A percentile compares a stretch with the other conserved stretches of the same genome.
Conservation (phyloP, 2,329 filamentous ascomycete genomes). For the Zalaria obscura region DNA sequence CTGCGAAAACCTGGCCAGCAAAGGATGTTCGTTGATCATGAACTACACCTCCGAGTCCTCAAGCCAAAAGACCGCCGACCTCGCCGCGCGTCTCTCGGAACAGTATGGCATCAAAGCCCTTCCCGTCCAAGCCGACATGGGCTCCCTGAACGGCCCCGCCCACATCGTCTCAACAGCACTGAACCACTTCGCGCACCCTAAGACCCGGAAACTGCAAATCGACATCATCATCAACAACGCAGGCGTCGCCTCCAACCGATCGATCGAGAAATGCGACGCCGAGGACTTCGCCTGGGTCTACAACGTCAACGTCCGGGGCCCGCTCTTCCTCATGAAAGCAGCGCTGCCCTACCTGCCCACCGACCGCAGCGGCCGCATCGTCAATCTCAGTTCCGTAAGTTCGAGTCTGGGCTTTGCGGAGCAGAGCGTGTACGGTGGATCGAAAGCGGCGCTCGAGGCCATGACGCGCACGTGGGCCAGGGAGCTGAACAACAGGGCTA, state of each 20-base stretch:
- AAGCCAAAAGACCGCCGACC: conserved; percentile 32
- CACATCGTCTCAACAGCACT: conserved; percentile 45
- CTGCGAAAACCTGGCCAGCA: conserved; percentile 56
- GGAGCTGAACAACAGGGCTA: conserved; percentile 46
- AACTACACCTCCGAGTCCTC: conserved; percentile 58
- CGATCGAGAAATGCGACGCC: conserved; percentile 45
- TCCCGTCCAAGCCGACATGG: conserved; percentile 58
- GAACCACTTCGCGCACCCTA: conserved; percentile 42
- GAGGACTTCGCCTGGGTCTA: conserved; percentile 60
- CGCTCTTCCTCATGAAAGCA: conserved; percentile 64
- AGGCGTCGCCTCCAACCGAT: conserved; percentile 51
- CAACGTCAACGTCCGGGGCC: conserved; percentile 69
- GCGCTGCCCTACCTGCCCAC: conserved; percentile 51
- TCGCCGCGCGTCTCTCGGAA: conserved; percentile 41
- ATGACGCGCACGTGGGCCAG: conserved; percentile 57
- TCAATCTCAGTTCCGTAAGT: conserved; percentile 47
- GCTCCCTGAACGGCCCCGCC: conserved; percentile 44
- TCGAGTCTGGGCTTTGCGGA: conserved; percentile 41
- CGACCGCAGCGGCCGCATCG: conserved; percentile 51
- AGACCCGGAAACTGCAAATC: conserved; percentile 47
- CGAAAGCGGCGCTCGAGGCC: conserved; percentile 52
- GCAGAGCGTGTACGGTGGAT: conserved; percentile 50
- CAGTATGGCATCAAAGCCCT: conserved; percentile 47
- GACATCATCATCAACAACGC: conserved; percentile 86
- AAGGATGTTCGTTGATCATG: conserved; percentile 54